These are phyloP conservation scores for Hypomontagnella submonticulosa DNA, from an alignment of 495 filamentous ascomycete species.

Conservation along the genomic window DNA sequence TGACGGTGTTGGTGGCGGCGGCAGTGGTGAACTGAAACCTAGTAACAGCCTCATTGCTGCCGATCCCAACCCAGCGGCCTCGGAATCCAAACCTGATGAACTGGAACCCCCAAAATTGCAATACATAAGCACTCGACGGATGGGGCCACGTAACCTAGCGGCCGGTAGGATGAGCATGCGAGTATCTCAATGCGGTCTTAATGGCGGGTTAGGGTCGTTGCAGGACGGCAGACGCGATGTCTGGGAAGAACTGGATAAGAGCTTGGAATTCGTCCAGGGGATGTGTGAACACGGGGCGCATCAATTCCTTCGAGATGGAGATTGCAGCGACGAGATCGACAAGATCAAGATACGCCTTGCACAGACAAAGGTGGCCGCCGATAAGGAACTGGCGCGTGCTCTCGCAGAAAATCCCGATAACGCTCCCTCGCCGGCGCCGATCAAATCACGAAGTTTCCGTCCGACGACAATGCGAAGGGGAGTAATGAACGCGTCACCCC, in stretches of 20 bases:
- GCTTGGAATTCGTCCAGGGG: conserved; percentile 79
- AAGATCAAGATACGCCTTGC: conserved; percentile 69
- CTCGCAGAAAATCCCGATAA: conserved; percentile 50
- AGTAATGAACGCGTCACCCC: conserved; percentile 23
- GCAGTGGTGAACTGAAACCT: conserved; percentile 38
- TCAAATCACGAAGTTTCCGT: conserved; percentile 46
- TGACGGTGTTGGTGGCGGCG: conserved; percentile 38
- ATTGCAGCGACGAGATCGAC: conserved; percentile 77
- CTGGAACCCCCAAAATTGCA: conserved; percentile 45
- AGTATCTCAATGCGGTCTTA: conserved; percentile 37
- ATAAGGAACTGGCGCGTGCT: conserved; percentile 67
- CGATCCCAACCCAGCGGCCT: conserved; percentile 3
- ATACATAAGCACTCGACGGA: conserved; percentile 49
- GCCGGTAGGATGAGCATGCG: conserved; percentile 25
- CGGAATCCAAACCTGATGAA: conserved; percentile 13
- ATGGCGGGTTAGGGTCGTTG: conserved; percentile 41
- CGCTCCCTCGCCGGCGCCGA: conserved; percentile 34
- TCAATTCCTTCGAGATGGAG: conserved; percentile 84
- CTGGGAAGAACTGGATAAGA: conserved; percentile 79
- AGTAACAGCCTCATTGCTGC: conserved; percentile 38
- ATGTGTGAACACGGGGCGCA: conserved; percentile 88
- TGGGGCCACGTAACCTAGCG: conserved; percentile 32
- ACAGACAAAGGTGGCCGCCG: conserved; percentile 69
- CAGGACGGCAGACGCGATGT: conserved; percentile 55
- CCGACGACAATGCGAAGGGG: conserved; percentile 50